Base-by-base conservation (phyloP, 257 asterid species). In the Gardenia jasminoides region DNA sequence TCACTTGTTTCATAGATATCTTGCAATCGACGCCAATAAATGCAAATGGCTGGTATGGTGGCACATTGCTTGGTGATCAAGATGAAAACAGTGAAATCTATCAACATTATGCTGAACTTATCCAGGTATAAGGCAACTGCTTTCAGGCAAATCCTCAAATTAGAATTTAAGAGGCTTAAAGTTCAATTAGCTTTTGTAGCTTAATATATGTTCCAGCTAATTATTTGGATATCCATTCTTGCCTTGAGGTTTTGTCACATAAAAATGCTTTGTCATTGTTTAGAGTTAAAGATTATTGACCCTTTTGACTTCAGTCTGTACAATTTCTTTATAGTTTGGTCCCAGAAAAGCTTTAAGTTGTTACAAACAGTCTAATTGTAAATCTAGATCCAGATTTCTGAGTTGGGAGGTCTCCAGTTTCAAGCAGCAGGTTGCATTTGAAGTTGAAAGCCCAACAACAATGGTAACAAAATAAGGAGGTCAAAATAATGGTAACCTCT, bases 1-100 rank as follows among this genome's bases (percentile, higher is more conserved):
- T 59, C 59, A 72, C 64, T 43, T 64, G 67, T 76, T 58, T 33
- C 67, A 54, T 81, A 96, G 99, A 85, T 96, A 93, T 86, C 86
- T 89, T 46, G 94, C 97, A 76, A 90, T 92, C n/a, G 97, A 96
- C 93, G 43, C 86, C 96, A 24, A 88, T 88, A 22, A 88, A 93
- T 31, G 83, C 95, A 61, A 92, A 91, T 85, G 98, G 98, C 78
- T 96, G 99, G 99, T 96, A 90, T 78, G 98, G 99, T 4, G 98
- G 99, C 67, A 88, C 95, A 10, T 83, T 96, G 83, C 88, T 96
- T 75, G 99, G 97, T 26, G 98, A 92, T 86, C 97, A 87, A 87
- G 97, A 93, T 66, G 98, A 93, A 80, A 88, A 47, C 88, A 92
- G 96, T 64, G 92, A 86, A 76, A 90, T 93, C 82, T 96, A 88